A percentile compares a stretch with the other conserved stretches of the same genome.
Evolutionary conservation across 2,329 filamentous ascomycete species (phyloP).

Genomic region (Corniculantispora saksenae): DNA sequence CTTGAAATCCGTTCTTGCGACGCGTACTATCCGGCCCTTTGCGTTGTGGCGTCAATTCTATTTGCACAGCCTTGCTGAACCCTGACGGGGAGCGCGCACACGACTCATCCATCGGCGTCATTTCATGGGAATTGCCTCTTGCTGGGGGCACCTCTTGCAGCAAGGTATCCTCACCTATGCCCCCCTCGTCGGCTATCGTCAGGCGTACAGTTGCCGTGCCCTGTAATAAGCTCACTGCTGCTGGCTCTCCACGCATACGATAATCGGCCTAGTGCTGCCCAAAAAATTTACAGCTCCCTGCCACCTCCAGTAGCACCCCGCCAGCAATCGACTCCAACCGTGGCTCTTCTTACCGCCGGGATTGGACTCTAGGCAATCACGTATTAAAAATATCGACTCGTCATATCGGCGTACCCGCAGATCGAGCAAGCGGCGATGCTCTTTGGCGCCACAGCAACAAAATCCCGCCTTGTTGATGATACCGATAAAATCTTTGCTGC

Average conservation of each 20-base stretch:
- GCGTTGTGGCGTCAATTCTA: neutral
- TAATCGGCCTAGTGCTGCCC: neutral
- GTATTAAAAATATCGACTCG: constrained; percentile 10
- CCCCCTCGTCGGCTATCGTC: neutral
- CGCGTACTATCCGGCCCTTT: neutral
- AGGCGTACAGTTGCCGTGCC: neutral
- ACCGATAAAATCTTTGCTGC: neutral
- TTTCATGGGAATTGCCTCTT: neutral
- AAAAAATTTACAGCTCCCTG: neutral
- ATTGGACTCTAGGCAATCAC: neutral
- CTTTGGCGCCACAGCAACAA: neutral
- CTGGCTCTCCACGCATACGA: neutral
- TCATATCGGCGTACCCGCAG: constrained; percentile 17
- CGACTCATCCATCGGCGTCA: neutral
- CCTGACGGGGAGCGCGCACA: neutral
- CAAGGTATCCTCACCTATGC: neutral
- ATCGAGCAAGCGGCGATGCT: constrained; percentile 8
- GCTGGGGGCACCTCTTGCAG: neutral
- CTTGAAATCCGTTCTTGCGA: neutral
- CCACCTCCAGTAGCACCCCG: neutral
- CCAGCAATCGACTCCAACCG: neutral
- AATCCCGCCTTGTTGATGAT: neutral
- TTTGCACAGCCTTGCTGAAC: neutral
- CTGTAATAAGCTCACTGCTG: neutral
- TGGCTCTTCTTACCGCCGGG: neutral